Conservation (phyloP, 768 basidiomycete genomes). For the Kwoniella sp. region DNA sequence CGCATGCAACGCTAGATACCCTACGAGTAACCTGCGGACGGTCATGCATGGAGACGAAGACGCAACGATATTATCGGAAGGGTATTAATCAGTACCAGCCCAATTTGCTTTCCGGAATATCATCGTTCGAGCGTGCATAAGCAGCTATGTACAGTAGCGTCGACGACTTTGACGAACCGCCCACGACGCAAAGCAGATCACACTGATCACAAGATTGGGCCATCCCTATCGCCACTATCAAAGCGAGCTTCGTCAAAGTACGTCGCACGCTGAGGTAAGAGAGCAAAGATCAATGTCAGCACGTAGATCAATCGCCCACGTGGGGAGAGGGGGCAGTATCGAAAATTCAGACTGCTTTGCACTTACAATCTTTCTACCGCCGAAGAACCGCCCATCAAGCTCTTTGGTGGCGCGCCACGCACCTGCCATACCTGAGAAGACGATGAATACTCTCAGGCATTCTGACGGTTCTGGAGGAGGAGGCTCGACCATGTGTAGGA, state of each 20-base stretch:
- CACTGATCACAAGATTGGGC: constrained; percentile 16
- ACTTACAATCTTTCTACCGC: constrained; percentile 70
- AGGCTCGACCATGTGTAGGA: constrained; percentile 76
- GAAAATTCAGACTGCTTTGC: background rate
- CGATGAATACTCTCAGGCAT: constrained; percentile 86
- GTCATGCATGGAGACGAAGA: no score
- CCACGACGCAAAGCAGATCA: no score
- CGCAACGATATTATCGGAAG: no score
- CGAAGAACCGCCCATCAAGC: constrained; percentile 89
- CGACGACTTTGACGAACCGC: no score
- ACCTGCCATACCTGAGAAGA: constrained; percentile 86
- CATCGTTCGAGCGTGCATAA: no score
- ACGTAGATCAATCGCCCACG: background rate
- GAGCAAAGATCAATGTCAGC: background rate
- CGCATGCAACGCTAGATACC: no score
- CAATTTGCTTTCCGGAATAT: no score
- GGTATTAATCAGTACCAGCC: no score
- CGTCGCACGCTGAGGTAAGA: constrained; percentile 46
- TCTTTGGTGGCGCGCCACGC: constrained; percentile 96
- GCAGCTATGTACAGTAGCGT: no score
- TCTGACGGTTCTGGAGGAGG: constrained; percentile 69
- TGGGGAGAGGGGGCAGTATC: no score
- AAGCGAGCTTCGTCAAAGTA: constrained; percentile 55
- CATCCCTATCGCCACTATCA: constrained; percentile 49
- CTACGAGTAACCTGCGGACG: no score